Evolutionary conservation across 805 yeast species (phyloP).

Genomic region (Candida germanica): DNA sequence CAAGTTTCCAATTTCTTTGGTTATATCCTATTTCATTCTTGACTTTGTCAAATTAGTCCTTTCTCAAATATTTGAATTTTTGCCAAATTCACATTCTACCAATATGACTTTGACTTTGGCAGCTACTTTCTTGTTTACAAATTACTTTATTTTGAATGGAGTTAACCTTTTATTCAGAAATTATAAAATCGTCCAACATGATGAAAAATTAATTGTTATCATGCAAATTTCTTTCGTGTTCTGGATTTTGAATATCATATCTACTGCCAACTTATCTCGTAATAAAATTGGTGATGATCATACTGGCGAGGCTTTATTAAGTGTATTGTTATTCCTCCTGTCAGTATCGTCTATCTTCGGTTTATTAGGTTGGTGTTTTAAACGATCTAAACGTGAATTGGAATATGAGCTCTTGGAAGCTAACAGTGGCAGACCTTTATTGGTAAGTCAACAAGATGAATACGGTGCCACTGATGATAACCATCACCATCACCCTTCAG

Average conservation of each 20-base stretch:
- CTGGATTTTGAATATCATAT: conserved; percentile 54
- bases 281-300: conserved; percentile 43
- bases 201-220: conserved; percentile 42
- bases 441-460: conserved; percentile 15
- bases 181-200: conserved; percentile 36
- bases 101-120: conserved; percentile 40
- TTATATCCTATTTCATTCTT: conserved; percentile 38
- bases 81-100: conserved; percentile 38
- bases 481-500: conserved; percentile 10
- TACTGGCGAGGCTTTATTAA: conserved; percentile 50
- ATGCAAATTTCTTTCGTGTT: conserved; percentile 49
- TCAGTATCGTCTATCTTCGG: conserved; percentile 52
- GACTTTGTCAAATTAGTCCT: conserved; percentile 23
- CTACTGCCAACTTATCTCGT: conserved; percentile 47
- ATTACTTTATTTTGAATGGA: conserved; percentile 53
- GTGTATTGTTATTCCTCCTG: conserved; percentile 45
- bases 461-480: conserved; percentile 18
- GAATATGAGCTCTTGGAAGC: conserved; percentile 11
- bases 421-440: conserved; percentile 26
- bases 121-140: conserved; percentile 48
- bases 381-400: conserved; percentile 10
- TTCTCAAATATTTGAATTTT: conserved; percentile 17
- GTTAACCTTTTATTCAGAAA: conserved; percentile 31
- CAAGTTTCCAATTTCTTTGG: conserved; percentile 60
- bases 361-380: conserved; percentile 43